phyloP scores from a whole-genome alignment of 2,329 filamentous ascomycete genomes.

The Cladosporium velox region DNA sequence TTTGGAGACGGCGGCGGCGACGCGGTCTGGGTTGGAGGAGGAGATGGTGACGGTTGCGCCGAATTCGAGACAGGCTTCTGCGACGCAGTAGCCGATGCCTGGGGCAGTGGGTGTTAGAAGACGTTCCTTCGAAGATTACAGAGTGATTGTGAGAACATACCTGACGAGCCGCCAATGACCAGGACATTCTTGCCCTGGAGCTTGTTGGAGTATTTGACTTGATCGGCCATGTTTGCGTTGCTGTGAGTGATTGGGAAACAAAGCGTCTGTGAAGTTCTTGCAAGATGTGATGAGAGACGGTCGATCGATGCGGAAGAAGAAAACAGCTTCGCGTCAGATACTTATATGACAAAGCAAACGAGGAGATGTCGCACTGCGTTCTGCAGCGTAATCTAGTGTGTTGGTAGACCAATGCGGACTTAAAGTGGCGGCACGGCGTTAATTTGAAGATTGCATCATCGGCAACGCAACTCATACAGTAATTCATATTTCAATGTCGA shows the following conservation, averaged over 20 bases:
- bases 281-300: background rate
- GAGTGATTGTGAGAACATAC: conserved; percentile 19
- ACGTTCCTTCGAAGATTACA: too few relatives aligned
- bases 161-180: conserved; percentile 61
- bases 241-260: background rate
- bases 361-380: background rate
- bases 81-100: conserved; percentile 64
- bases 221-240: conserved; percentile 41
- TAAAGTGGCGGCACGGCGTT: background rate
- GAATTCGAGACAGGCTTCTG: conserved; percentile 58
- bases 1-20: conserved; percentile 50
- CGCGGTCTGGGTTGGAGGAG: conserved; percentile 56
- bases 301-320: background rate
- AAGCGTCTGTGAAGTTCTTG: background rate
- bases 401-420: background rate
- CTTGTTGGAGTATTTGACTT: conserved; percentile 51
- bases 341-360: background rate
- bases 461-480: background rate
- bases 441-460: background rate
- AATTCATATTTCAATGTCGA: background rate
- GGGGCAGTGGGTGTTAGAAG: too few relatives aligned
- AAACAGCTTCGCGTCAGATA: background rate
- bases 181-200: conserved; percentile 54
- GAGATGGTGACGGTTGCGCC: conserved; percentile 61
- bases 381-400: background rate